A percentile compares a stretch with the other conserved stretches of the same genome.
phyloP scores from a whole-genome alignment of 305 asterid species.

The Solanum chacoense region DNA sequence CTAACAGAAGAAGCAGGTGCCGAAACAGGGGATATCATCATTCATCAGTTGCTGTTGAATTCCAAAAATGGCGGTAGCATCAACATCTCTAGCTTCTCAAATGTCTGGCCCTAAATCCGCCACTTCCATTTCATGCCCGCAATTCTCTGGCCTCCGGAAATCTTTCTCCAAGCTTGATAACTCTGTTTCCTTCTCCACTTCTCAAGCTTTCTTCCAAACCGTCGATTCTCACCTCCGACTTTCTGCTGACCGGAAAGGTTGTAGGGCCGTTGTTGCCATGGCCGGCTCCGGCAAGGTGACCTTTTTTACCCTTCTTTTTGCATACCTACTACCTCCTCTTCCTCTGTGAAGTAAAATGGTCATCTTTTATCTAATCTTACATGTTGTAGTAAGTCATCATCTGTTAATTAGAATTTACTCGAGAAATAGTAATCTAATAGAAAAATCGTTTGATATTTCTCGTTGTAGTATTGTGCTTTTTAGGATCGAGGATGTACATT shows the following conservation, averaged over 20 bases:
- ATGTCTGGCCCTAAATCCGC: slow-evolving; percentile 26
- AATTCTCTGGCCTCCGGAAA: slow-evolving; percentile 62
- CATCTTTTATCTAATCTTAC: not conserved
- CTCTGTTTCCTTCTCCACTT: slow-evolving; percentile 22
- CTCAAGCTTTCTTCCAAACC: slow-evolving; percentile 37
- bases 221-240: slow-evolving; percentile 48
- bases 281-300: slow-evolving; percentile 79
- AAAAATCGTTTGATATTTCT: not conserved
- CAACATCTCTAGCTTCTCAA: slow-evolving; percentile 52
- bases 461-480: not conserved
- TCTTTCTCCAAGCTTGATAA: slow-evolving; percentile 22
- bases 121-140: slow-evolving; percentile 13
- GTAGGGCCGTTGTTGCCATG: slow-evolving; percentile 67
- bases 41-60: not conserved
- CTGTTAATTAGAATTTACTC: not conserved
- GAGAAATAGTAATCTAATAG: not conserved
- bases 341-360: not conserved
- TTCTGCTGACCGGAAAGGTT: slow-evolving; percentile 32
- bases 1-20: not conserved
- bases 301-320: not conserved
- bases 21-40: not conserved
- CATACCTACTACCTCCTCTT: not conserved
- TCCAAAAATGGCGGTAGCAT: slow-evolving; percentile 49
- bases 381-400: not conserved
- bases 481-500: not conserved